phyloP scores from a whole-genome alignment of 768 basidiomycete genomes.

The Kondoa subrosea region DNA sequence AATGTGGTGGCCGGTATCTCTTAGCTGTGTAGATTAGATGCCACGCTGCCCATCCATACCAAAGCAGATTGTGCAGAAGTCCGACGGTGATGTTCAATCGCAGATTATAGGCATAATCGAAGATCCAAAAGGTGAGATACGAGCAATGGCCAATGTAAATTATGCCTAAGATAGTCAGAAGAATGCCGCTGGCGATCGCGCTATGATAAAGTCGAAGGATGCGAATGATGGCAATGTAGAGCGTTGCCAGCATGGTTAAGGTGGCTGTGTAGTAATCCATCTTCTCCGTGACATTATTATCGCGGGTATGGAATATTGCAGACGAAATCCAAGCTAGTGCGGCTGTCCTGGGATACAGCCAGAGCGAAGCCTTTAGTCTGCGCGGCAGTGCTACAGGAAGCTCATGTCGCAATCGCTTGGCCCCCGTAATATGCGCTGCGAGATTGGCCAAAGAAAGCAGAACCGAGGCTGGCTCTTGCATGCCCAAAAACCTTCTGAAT shows the following conservation, averaged over 20 bases:
- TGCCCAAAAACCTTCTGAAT: constrained; percentile 69
- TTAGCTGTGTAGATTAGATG: constrained; percentile 40
- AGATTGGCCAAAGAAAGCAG: constrained; percentile 76
- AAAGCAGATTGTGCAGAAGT: constrained; percentile 58
- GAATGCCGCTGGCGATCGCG: constrained; percentile 15
- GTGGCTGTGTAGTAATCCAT: constrained; percentile 93
- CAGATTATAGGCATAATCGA: constrained; percentile 91
- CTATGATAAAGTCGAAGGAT: constrained; percentile 54
- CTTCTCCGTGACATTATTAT: constrained; percentile 66
- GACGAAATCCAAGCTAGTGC: constrained; percentile 87
- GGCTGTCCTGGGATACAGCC: constrained; percentile 47
- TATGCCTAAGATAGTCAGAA: constrained; percentile 45
- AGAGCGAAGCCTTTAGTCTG: not conserved
- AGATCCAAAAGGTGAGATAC: constrained; percentile 56
- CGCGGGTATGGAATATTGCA: constrained; percentile 80
- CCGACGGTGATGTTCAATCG: constrained; percentile 62
- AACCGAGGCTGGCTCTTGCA: constrained; percentile 89
- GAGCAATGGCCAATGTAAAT: constrained; percentile 53
- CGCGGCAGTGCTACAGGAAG: not conserved
- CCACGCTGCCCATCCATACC: constrained; percentile 57
- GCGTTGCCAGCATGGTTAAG: constrained; percentile 57
- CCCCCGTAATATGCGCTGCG: constrained; percentile 52
- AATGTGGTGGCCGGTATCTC: constrained; percentile 27
- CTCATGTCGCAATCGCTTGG: constrained; percentile 34
- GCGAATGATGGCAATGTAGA: constrained; percentile 63